Percentiles rank a stretch among this genome's conserved stretches.
These are phyloP conservation scores for Tetragonia tetragonoides DNA, from an alignment of 148 eudicot species.

Conservation along the genomic window DNA sequence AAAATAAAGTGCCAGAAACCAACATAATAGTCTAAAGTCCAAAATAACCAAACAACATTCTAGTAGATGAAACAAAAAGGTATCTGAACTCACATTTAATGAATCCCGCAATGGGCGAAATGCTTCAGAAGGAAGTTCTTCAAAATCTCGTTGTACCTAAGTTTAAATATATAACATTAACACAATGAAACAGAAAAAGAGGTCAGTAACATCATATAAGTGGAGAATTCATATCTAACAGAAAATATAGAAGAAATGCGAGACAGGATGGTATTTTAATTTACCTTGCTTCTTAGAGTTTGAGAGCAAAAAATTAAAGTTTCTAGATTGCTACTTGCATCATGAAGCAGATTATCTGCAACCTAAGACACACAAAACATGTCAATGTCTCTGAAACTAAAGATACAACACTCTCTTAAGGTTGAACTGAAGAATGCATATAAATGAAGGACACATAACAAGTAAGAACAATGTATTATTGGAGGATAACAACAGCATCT, in stretches of 20 bases:
- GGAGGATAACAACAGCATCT: neutral
- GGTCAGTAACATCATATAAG: neutral
- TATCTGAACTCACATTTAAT: conserved; percentile 42
- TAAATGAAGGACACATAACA: neutral
- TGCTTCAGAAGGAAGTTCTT: conserved; percentile 94
- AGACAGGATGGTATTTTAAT: neutral
- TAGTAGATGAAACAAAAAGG: neutral
- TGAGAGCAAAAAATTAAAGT: conserved; percentile 93
- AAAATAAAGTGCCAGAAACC: neutral
- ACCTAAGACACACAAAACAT: conserved; percentile 48
- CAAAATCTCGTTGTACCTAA: conserved; percentile 94
- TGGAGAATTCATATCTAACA: neutral
- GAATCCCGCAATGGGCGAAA: conserved; percentile 81
- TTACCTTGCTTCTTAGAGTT: conserved; percentile 97
- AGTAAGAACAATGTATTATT: too few relatives aligned
- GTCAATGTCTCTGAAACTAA: neutral
- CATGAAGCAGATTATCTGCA: conserved; percentile 94
- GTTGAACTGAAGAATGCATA: neutral
- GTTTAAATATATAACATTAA: neutral
- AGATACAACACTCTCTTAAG: neutral
- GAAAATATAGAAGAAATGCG: conserved; percentile 1
- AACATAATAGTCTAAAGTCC: neutral
- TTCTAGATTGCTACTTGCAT: conserved; percentile 81
- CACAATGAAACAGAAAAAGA: conserved; percentile 2
- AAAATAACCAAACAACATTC: neutral